phyloP scores from a whole-genome alignment of 495 filamentous ascomycete genomes.

The Massariosphaeria phaeospora region DNA sequence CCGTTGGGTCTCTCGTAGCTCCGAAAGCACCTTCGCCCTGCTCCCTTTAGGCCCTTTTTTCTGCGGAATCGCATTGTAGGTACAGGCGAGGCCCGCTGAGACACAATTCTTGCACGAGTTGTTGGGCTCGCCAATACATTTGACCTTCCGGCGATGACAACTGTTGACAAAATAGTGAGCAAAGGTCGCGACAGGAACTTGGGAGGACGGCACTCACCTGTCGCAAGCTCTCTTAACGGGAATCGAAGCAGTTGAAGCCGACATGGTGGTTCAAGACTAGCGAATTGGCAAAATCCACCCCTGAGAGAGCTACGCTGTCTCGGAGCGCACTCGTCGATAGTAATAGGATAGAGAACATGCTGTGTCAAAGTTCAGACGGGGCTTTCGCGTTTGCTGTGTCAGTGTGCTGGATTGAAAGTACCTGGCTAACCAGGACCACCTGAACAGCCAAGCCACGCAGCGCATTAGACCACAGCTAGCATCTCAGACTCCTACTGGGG shows the following conservation, averaged over 20 bases:
- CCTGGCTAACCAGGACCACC: constrained; percentile 12
- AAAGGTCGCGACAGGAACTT: neutral
- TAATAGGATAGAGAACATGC: constrained; percentile 12
- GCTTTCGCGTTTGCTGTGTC: constrained; percentile 22
- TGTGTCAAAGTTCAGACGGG: constrained; percentile 6
- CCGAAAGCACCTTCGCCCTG: constrained; percentile 74
- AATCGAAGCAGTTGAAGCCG: constrained; percentile 14
- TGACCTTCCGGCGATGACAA: constrained; percentile 80
- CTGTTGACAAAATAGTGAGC: constrained; percentile 12
- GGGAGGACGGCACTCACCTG: constrained; percentile 22
- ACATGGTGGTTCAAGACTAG: constrained; percentile 15
- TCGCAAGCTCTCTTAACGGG: constrained; percentile 34
- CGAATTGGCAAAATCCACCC: neutral
- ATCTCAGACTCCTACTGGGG: too few species aligned
- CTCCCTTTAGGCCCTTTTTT: constrained; percentile 84
- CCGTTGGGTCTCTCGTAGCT: constrained; percentile 62
- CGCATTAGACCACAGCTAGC: constrained; percentile 20
- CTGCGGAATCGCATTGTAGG: constrained; percentile 76
- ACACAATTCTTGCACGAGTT: constrained; percentile 69
- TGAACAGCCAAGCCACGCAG: constrained; percentile 7
- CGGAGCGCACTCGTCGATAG: constrained; percentile 12
- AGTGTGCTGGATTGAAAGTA: constrained; percentile 22
- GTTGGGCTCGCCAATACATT: constrained; percentile 59
- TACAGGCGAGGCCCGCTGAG: constrained; percentile 64
- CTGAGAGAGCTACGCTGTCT: constrained; percentile 10